Percentiles rank a stretch among this genome's conserved stretches.
These are phyloP conservation scores for Apium graveolens DNA, from an alignment of 129 eudicot genomes.

Conservation along the genomic window DNA sequence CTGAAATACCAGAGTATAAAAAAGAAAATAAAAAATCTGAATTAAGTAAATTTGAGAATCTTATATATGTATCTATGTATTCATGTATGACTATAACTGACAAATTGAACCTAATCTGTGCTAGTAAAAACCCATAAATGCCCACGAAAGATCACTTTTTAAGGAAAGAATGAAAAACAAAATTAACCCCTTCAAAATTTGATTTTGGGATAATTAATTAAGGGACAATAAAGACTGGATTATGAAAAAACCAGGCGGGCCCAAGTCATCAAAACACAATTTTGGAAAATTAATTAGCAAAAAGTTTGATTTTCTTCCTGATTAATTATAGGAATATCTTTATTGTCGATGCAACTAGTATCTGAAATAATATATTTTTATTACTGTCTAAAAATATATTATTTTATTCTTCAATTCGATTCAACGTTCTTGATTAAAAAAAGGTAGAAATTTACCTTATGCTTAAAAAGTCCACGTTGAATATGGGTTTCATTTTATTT, in stretches of 20 bases:
- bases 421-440: no score
- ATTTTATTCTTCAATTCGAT: no score
- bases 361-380: no score
- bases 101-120: not conserved
- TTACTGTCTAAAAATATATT: no score
- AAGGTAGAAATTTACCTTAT: no score
- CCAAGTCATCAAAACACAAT: not conserved
- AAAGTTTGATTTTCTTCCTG: no score
- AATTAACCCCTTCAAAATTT: not conserved
- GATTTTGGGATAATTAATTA: not conserved
- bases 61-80: not conserved
- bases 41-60: conserved; percentile 3
- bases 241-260: not conserved
- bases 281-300: not conserved
- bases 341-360: not conserved
- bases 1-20: not conserved
- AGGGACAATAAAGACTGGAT: not conserved
- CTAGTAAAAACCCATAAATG: not conserved
- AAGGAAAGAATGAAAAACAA: not conserved
- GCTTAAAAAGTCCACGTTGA: no score
- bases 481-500: no score
- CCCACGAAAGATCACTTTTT: not conserved
- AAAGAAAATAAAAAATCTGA: not conserved
- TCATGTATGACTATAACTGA: not conserved
- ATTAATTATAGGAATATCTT: no score